These are phyloP conservation scores for Phialophora chinensis DNA, from an alignment of 2,329 filamentous ascomycete genomes.

Conservation along the genomic window DNA sequence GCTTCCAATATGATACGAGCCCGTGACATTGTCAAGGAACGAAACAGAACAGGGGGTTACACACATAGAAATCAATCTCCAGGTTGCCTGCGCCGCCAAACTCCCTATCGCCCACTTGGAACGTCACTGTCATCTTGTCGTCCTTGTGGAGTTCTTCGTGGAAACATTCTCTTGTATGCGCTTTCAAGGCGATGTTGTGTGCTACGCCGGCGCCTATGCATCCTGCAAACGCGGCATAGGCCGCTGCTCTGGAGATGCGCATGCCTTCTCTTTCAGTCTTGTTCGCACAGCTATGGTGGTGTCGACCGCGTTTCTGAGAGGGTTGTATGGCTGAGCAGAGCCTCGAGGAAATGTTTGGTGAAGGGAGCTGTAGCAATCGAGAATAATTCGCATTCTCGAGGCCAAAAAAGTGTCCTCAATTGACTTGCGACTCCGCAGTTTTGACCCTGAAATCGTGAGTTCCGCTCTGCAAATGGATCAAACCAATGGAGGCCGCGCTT, in stretches of 20 bases:
- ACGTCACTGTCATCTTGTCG: slow-evolving; percentile 98
- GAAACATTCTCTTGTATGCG: slow-evolving; percentile 96
- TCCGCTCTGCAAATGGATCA: not conserved
- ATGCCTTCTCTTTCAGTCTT: slow-evolving; percentile 40
- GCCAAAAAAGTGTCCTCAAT: slow-evolving; percentile 18
- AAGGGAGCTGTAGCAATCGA: not conserved
- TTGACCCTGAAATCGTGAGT: slow-evolving; percentile 7
- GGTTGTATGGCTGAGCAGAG: not conserved
- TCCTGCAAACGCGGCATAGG: slow-evolving; percentile 60
- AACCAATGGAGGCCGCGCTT: slow-evolving; percentile 14
- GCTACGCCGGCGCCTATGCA: slow-evolving; percentile 68
- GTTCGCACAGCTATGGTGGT: not conserved
- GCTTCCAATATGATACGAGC: slow-evolving; percentile 1
- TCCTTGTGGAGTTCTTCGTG: slow-evolving; percentile 90
- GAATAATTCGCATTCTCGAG: slow-evolving; percentile 1
- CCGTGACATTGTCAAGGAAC: not conserved
- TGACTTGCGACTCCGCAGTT: slow-evolving; percentile 19
- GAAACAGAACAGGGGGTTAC: slow-evolving; percentile 40
- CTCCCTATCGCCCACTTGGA: slow-evolving; percentile 96
- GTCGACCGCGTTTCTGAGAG: not conserved
- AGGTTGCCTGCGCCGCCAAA: slow-evolving; percentile 93
- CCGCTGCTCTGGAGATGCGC: slow-evolving; percentile 49
- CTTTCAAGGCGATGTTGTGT: slow-evolving; percentile 94
- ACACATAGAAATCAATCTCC: slow-evolving; percentile 97
- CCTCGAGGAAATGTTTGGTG: not conserved